These are phyloP conservation scores for Polytolypa hystricis DNA, from an alignment of 2,329 filamentous ascomycete genomes.

Conservation along the genomic window DNA sequence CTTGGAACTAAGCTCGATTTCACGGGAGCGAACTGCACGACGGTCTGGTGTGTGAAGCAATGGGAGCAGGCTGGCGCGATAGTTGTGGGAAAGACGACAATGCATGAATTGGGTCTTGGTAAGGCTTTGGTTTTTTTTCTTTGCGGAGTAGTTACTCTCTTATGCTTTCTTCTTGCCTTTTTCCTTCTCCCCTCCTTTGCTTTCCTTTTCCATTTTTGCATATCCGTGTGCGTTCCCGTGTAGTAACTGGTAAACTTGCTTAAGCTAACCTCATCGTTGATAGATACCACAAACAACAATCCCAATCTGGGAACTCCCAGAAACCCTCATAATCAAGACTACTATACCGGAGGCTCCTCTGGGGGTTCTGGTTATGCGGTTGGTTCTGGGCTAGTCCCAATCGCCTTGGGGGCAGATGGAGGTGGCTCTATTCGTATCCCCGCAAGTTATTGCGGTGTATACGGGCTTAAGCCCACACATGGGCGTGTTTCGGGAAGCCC, in stretches of 20 bases:
- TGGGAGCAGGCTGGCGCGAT: constrained; percentile 65
- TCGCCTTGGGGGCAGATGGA: constrained; percentile 60
- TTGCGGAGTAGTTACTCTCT: neutral
- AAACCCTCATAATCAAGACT: constrained; percentile 65
- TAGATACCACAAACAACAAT: constrained; percentile 75
- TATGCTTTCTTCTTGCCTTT: neutral
- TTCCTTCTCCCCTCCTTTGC: neutral
- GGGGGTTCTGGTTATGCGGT: constrained; percentile 65
- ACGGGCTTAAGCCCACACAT: constrained; percentile 70
- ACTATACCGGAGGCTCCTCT: constrained; percentile 73
- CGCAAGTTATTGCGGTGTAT: constrained; percentile 64
- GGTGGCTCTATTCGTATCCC: constrained; percentile 68
- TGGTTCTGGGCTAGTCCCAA: constrained; percentile 60
- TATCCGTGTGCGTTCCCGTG: constrained; percentile 1
- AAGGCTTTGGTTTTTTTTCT: constrained; percentile 15
- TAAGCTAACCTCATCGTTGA: neutral
- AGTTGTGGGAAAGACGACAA: constrained; percentile 63
- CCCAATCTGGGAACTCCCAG: constrained; percentile 60
- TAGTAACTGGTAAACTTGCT: neutral
- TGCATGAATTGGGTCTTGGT: constrained; percentile 69
- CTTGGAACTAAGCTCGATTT: constrained; percentile 53
- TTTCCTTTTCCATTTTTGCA: neutral
- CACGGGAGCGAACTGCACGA: constrained; percentile 40
- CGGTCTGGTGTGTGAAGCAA: constrained; percentile 59
- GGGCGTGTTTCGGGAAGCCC: constrained; percentile 54